These are phyloP conservation scores for Pseudonitzschia pungens DNA, from an alignment of 108 stramenopile species.

Conservation along the genomic window DNA sequence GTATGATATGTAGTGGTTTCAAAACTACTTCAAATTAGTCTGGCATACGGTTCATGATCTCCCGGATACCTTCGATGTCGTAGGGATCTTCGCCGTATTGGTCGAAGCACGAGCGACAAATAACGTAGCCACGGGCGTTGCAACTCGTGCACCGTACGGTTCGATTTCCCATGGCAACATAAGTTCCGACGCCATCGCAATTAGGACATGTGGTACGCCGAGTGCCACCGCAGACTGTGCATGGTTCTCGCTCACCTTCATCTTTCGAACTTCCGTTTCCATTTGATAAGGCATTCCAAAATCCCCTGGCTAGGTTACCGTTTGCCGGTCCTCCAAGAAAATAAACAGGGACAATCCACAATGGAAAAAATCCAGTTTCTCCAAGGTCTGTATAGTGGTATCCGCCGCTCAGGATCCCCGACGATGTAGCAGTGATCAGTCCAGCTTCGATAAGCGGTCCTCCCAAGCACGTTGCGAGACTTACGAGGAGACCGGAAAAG, in stretches of 20 bases:
- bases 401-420: slow-evolving; percentile 36
- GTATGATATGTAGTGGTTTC: too few relatives aligned
- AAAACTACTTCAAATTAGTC: slow-evolving; percentile 34
- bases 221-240: slow-evolving; percentile 60
- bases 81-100: slow-evolving; percentile 68
- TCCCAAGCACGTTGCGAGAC: slow-evolving; percentile 74
- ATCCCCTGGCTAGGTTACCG: slow-evolving; percentile 78
- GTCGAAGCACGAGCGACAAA: slow-evolving; percentile 70
- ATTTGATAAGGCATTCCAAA: slow-evolving; percentile 61
- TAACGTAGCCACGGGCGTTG: slow-evolving; percentile 66
- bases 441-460: slow-evolving; percentile 83
- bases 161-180: slow-evolving; percentile 59
- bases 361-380: slow-evolving; percentile 82
- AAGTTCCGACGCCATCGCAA: slow-evolving; percentile 72
- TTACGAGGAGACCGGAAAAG: slow-evolving; percentile 57
- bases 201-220: slow-evolving; percentile 71
- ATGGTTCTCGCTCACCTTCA: slow-evolving; percentile 22
- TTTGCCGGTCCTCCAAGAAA: slow-evolving; percentile 87
- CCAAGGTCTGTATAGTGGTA: slow-evolving; percentile 83
- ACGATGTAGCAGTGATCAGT: slow-evolving; percentile 23
- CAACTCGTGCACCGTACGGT: slow-evolving; percentile 64
- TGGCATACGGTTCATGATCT: slow-evolving; percentile 66
- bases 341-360: slow-evolving; percentile 86
- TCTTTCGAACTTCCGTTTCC: not conserved
- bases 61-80: slow-evolving; percentile 74